phyloP scores from a whole-genome alignment of 2,329 filamentous ascomycete genomes.

The Monosporascus sp. region DNA sequence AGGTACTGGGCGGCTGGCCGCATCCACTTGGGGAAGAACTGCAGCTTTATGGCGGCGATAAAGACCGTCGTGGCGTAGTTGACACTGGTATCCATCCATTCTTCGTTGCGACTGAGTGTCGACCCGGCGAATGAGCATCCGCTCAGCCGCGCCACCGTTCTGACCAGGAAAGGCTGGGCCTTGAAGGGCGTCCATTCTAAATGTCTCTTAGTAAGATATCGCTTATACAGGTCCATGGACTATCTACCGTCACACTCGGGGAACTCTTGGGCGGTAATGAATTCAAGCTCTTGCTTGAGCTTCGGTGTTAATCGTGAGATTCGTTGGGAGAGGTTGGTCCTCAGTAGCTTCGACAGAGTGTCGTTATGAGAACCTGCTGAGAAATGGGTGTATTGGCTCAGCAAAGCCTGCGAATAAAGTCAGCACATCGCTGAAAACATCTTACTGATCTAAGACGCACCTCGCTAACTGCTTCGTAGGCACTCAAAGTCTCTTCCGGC shows the following conservation, averaged over 20 bases:
- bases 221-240: neutral
- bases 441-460: slow-evolving; percentile 20
- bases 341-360: slow-evolving; percentile 37
- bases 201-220: slow-evolving; percentile 2
- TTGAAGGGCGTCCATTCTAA: slow-evolving; percentile 51
- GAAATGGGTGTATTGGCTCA: slow-evolving; percentile 48
- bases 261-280: slow-evolving; percentile 41
- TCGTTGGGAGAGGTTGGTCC: slow-evolving; percentile 43
- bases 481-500: slow-evolving; percentile 44
- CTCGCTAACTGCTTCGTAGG: slow-evolving; percentile 43
- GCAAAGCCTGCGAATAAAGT: slow-evolving; percentile 34
- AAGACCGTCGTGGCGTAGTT: slow-evolving; percentile 47
- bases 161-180: slow-evolving; percentile 47
- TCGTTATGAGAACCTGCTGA: slow-evolving; percentile 41
- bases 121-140: slow-evolving; percentile 49
- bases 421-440: neutral
- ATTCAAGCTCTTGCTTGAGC: slow-evolving; percentile 42
- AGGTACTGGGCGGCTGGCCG: slow-evolving; percentile 41
- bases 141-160: slow-evolving; percentile 47
- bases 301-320: slow-evolving; percentile 39
- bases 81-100: slow-evolving; percentile 49
- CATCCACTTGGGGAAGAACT: slow-evolving; percentile 46
- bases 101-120: slow-evolving; percentile 43
- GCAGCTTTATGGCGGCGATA: slow-evolving; percentile 42
- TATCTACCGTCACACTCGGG: slow-evolving; percentile 37